Conservation (phyloP, 306 rosid species). For the Prunus armeniaca region DNA sequence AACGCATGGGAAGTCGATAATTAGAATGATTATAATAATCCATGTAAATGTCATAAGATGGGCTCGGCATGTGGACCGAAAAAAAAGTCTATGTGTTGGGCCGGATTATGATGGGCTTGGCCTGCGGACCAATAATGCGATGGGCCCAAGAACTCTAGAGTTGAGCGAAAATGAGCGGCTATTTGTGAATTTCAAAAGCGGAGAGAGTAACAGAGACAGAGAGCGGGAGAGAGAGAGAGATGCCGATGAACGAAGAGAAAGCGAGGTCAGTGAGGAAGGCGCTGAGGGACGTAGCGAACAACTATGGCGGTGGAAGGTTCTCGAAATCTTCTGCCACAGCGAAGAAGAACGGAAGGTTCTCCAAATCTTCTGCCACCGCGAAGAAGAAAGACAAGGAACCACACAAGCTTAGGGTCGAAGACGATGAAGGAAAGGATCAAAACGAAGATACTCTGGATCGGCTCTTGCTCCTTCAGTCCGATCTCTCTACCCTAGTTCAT, state of each 20-base stretch:
- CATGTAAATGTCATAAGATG: not conserved
- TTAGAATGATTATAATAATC: too few species aligned
- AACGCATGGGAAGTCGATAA: too few species aligned
- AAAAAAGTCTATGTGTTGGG: not conserved
- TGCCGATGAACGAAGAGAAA: conserved; percentile 33
- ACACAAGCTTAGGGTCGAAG: conserved; percentile 4
- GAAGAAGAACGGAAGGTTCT: conserved; percentile 29
- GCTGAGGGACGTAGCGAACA: conserved; percentile 40
- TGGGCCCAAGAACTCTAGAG: not conserved
- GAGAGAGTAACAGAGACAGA: not conserved
- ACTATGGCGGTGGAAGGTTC: conserved; percentile 24
- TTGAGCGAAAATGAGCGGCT: not conserved
- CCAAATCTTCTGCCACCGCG: conserved; percentile 11
- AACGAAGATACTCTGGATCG: conserved; percentile 38
- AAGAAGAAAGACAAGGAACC: conserved; percentile 19
- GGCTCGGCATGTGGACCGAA: not conserved
- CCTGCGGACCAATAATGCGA: not conserved
- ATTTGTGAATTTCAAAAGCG: conserved; percentile 28
- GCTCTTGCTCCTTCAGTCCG: conserved; percentile 58
- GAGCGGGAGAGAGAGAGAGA: conserved; percentile 5
- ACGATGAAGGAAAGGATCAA: conserved; percentile 15
- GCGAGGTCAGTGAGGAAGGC: conserved; percentile 39
- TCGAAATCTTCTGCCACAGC: conserved; percentile 15
- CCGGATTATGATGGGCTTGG: not conserved
- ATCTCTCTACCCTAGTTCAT: conserved; percentile 51